Evolutionary conservation across 2,329 filamentous ascomycete genomes (phyloP).

Genomic region (Podosphaera fusca): DNA sequence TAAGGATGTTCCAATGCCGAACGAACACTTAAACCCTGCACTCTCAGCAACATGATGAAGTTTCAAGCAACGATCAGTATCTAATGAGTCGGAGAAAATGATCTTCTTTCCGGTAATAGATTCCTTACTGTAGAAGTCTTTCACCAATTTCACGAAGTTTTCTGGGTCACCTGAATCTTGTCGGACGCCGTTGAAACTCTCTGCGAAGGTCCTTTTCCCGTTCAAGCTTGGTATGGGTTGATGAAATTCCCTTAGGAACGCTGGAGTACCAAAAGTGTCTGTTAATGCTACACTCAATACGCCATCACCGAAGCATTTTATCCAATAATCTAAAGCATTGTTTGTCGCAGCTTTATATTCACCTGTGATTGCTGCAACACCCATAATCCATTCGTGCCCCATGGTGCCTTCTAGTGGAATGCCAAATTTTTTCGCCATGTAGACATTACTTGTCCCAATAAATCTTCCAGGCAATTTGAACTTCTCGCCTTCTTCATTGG

Average conservation of each 20-base stretch:
- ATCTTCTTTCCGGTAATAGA: conserved; percentile 65
- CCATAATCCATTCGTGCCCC: conserved; percentile 99
- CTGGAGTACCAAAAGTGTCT: conserved; percentile 83
- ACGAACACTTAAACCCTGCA: conserved; percentile 61
- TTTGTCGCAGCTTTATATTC: conserved; percentile 74
- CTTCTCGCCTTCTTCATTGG: conserved; percentile 45
- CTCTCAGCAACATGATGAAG: conserved; percentile 71
- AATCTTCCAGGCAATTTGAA: conserved; percentile 49
- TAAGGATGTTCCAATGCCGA: conserved; percentile 86
- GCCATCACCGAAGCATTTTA: conserved; percentile 68
- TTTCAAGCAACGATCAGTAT: conserved; percentile 73
- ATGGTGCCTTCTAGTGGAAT: conserved; percentile 71
- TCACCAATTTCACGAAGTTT: conserved; percentile 41
- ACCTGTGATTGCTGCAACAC: conserved; percentile 71
- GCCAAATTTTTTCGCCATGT: conserved; percentile 82
- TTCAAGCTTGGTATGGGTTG: conserved; percentile 27
- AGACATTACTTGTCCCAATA: conserved; percentile 84
- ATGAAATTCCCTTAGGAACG: conserved; percentile 69
- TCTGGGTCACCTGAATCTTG: conserved; percentile 51
- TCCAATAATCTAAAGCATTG: conserved; percentile 67
- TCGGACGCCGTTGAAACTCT: conserved; percentile 42
- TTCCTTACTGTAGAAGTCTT: conserved; percentile 20
- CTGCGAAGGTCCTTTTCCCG: conserved; percentile 30
- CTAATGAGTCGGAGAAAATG: conserved; percentile 87
- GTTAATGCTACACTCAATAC: conserved; percentile 77